Base-by-base conservation (phyloP, 805 yeast species). In the Candida palmyrensis region DNA sequence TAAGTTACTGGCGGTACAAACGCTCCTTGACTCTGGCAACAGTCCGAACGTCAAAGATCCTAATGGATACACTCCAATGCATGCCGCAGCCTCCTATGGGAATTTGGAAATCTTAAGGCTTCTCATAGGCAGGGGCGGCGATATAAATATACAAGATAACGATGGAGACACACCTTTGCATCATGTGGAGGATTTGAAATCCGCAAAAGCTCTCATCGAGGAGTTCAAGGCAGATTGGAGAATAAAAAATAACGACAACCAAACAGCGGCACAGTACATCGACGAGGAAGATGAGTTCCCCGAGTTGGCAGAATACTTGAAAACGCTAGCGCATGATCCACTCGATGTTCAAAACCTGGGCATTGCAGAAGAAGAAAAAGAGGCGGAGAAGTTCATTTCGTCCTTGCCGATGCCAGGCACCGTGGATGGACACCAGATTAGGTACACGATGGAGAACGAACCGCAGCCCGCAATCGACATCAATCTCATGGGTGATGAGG, bases 81-180 rank as follows among this genome's bases (percentile, higher is more conserved):
- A 92, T 55, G 99, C 99, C 1, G 97, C 98, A 1, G 95, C 94
- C 2, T 82, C 97, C 1, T 92, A 92, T 56, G 90, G 90, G 6
- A 89, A 90, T 52, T 46, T 60, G 2, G 88, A 82, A 7, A 62
- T 92, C 25, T 62, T 92, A 24, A 55, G 61, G 36, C 73, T 71
- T 41, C 64, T 87, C 29, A 55, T 83, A 4, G 45, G 45, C 4
- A 45, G 59, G 13, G 84, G 84, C 6, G 97, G 96, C 5, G 80
- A 92, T 50, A 73, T 88, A 16, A 88, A 92, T 53, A 63, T 89
- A 20, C 77, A 69, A 38, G 99, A 92, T 46, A 60, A 60, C 15
- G 98, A 94, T 43, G 97, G 97, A 2, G 99, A 92, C 48, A 82
- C 97, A 0, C 97, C 99, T 1, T 65, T 92, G 40, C 97, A 90